Percentiles rank a stretch among this genome's conserved stretches.
These are phyloP conservation scores for Taphrina deformans DNA, from an alignment of 1,139 yeast species.

Conservation along the genomic window DNA sequence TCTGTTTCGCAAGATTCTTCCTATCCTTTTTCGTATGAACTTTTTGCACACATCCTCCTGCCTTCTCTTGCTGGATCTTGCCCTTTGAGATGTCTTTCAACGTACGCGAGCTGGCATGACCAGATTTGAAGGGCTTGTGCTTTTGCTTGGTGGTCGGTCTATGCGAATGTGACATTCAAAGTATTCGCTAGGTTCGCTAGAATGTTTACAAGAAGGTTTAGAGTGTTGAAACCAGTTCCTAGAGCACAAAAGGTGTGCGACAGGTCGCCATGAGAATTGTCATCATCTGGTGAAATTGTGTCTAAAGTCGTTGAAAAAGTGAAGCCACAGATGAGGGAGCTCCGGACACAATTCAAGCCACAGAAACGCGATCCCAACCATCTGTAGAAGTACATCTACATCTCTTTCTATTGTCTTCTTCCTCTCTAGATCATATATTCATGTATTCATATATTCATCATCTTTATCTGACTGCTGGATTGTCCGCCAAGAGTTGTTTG, in stretches of 20 bases:
- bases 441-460: background rate
- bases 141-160: constrained; percentile 79
- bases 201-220: background rate
- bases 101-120: constrained; percentile 84
- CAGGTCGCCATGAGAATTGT: background rate
- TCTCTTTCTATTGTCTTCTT: no score
- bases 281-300: constrained; percentile 5
- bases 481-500: background rate
- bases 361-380: no score
- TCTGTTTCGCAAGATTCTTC: constrained; percentile 74
- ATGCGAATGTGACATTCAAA: constrained; percentile 57
- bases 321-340: background rate
- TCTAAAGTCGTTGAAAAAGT: constrained; percentile 3
- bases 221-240: background rate
- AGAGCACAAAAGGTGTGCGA: background rate
- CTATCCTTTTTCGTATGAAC: constrained; percentile 65
- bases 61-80: constrained; percentile 72
- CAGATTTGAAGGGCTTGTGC: constrained; percentile 80
- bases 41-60: constrained; percentile 46
- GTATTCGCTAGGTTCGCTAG: background rate
- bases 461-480: background rate
- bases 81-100: constrained; percentile 67
- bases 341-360: background rate
- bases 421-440: background rate
- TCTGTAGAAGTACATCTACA: no score